A percentile compares a stretch with the other conserved stretches of the same genome.
These are phyloP conservation scores for Fraxinus nigra DNA, from an alignment of 305 asterid genomes.

Conservation along the genomic window DNA sequence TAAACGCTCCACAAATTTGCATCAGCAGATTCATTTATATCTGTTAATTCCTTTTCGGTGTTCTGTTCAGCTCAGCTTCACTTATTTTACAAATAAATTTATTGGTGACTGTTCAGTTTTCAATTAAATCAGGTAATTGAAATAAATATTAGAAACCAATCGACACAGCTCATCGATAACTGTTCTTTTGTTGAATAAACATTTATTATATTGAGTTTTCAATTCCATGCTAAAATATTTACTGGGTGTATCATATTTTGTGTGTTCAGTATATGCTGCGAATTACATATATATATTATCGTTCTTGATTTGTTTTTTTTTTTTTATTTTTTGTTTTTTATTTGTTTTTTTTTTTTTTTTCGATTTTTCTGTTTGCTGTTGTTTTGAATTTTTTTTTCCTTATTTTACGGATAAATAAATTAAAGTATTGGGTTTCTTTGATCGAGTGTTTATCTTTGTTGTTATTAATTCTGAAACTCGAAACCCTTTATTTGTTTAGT, in stretches of 20 bases:
- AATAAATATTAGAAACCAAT: constrained; percentile 1
- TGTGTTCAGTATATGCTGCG: background rate
- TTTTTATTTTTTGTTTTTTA: background rate
- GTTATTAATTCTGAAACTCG: constrained; percentile 11
- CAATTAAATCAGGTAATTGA: constrained; percentile 10
- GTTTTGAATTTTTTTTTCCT: background rate
- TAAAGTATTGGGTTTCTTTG: constrained; percentile 14
- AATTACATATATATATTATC: background rate
- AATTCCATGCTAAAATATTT: constrained; percentile 33
- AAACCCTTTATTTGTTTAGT: constrained; percentile 3
- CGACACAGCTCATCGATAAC: constrained; percentile 30
- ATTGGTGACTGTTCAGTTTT: constrained; percentile 3
- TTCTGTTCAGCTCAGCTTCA: constrained; percentile 16
- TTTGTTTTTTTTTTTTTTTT: no score
- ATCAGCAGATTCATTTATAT: background rate
- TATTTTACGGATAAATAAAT: constrained; percentile 1
- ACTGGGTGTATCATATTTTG: constrained; percentile 10
- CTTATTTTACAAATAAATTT: constrained; percentile 13
- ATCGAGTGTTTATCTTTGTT: constrained; percentile 2
- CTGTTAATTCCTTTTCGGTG: background rate
- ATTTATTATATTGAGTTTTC: constrained; percentile 2
- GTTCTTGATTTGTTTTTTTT: background rate
- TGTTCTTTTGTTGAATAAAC: constrained; percentile 21
- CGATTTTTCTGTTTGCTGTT: constrained; percentile 1
- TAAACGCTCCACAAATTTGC: constrained; percentile 8